A percentile compares a stretch with the other conserved stretches of the same genome.
These are phyloP conservation scores for Solanum microdontum DNA, from an alignment of 257 asterid genomes.

Conservation along the genomic window DNA sequence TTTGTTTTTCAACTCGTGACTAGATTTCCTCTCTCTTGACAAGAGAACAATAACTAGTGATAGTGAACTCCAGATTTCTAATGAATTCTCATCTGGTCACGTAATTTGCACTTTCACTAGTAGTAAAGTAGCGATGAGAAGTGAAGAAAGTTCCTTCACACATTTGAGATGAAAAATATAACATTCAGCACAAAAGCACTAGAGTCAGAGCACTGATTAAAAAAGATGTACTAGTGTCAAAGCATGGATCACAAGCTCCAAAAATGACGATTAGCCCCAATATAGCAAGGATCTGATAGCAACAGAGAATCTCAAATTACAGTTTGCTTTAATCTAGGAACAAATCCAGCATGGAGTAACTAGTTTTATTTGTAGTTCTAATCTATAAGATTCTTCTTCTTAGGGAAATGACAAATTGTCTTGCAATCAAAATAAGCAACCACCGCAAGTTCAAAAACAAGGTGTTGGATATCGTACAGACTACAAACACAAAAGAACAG, in stretches of 20 bases:
- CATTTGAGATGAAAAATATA: neutral
- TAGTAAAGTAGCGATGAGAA: neutral
- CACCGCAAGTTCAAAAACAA: neutral
- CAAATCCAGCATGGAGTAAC: neutral
- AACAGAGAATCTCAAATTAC: neutral
- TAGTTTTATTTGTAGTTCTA: neutral
- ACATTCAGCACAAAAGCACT: neutral
- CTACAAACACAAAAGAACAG: neutral
- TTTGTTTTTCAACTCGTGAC: too few relatives aligned
- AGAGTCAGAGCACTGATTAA: too few relatives aligned
- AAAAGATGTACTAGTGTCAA: neutral
- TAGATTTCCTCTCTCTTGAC: neutral
- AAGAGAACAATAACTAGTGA: neutral
- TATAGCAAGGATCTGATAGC: neutral
- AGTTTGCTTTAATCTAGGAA: neutral
- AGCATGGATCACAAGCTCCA: neutral
- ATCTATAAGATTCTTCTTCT: neutral
- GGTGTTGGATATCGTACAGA: neutral
- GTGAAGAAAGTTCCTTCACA: neutral
- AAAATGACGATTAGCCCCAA: neutral
- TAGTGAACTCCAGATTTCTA: neutral
- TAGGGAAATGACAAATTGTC: neutral
- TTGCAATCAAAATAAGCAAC: neutral
- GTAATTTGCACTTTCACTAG: neutral
- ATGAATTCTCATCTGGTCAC: neutral